Base-by-base conservation (phyloP, 2,329 filamentous ascomycete species). In the Fusarium nisikadoi region DNA sequence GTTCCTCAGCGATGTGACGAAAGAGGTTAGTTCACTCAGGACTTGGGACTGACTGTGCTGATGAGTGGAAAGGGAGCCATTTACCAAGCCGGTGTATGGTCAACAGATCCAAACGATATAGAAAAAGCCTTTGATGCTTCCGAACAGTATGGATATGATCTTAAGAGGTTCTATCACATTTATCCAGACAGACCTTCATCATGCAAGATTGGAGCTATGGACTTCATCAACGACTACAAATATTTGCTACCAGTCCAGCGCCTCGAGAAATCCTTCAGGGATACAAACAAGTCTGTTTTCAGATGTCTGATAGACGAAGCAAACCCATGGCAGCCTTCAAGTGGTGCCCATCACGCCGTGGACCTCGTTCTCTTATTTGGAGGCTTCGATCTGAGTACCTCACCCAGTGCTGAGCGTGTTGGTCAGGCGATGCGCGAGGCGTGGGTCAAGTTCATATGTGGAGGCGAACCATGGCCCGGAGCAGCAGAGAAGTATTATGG, bases 271-370 rank as follows among this genome's bases (percentile, higher is more conserved):
- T 76, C 8, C 27, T 68, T 19, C 46, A 68, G 27, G 31, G 52
- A 36, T 73, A 75, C 14, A 80, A 77, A 35, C 50, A 61, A 13
- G 76, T 79, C 11, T 83, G 80, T 79, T 2, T 86, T 81, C 64
- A 78, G 78, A 36, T 86, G 83, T 41, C 68, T 84, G 1, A 68
- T 86, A 3, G 85, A 86, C 42, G 81, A 86, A 58, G 52, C 77
- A 1, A 86, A 86, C 39, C 84, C 85, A 9, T 86, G 82, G 83
- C 85, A 86, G 54, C 58, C 80, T 1, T 86, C 84, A 0, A 83
- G 80, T 13, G 79, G 85, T 0, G 78, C 84, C 5, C 85, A 86
- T 42, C 85, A 86, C 63, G 85, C 82, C 0, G 82, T 86, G 5
- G 85, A 86, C 68, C 73, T 86, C 8, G 62, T 86, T 4, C 80